These are phyloP conservation scores for Candida sakaeoensis DNA, from an alignment of 805 yeast species.

Conservation along the genomic window DNA sequence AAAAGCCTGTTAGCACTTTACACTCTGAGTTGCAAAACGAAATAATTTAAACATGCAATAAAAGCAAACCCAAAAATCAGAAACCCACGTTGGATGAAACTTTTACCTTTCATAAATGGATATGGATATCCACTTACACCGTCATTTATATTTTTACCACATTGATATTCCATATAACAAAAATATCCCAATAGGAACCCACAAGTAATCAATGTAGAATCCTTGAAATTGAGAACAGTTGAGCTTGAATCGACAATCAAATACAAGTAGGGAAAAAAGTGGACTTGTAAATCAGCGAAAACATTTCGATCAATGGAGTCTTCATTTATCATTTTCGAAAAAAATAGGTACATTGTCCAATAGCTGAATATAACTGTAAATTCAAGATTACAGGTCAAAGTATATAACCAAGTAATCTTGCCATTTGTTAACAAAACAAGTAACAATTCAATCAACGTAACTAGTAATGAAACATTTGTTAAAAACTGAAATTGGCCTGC, in stretches of 20 bases:
- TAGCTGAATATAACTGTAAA: constrained; percentile 20
- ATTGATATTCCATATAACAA: constrained; percentile 17
- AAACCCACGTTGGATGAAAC: constrained; percentile 3
- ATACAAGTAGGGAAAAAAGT: constrained; percentile 22
- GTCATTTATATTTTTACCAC: constrained; percentile 9
- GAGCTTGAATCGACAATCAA: constrained; percentile 5
- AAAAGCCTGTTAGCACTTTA: too few relatives aligned
- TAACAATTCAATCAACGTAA: constrained; percentile 2
- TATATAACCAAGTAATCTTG: constrained; percentile 6
- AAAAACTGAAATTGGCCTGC: constrained; percentile 24
- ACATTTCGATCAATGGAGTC: constrained; percentile 16
- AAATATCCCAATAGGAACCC: constrained; percentile 8
- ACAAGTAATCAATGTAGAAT: neutral
- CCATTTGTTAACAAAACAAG: neutral
- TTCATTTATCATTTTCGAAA: constrained; percentile 15
- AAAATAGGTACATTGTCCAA: constrained; percentile 18
- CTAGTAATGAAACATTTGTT: constrained; percentile 18
- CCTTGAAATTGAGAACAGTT: neutral
- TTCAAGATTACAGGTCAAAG: constrained; percentile 18
- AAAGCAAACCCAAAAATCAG: constrained; percentile 7
- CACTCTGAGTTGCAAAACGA: neutral
- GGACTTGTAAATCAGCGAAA: constrained; percentile 20
- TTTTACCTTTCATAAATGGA: constrained; percentile 9
- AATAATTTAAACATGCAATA: constrained; percentile 9
- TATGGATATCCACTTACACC: constrained; percentile 10